Percentiles rank a stretch among this genome's conserved stretches.
Conservation (phyloP, 169 alveolate genomes). For the Miamiensis avidus region DNA sequence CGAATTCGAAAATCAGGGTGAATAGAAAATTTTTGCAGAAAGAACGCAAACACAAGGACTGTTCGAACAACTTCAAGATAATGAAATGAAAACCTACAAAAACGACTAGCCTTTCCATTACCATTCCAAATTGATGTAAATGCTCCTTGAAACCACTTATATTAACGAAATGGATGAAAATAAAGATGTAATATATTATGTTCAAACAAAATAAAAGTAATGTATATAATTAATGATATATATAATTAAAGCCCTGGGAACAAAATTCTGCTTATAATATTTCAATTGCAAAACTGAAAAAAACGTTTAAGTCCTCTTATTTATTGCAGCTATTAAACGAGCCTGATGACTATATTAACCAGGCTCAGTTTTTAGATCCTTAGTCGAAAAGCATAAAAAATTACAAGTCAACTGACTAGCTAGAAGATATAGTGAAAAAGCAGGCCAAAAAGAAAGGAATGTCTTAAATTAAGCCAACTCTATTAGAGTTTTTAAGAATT, state of each 20-base stretch:
- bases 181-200: constrained; percentile 42
- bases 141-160: constrained; percentile 1
- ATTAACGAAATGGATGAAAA: constrained; percentile 33
- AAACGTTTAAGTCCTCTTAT: constrained; percentile 20
- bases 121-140: not conserved
- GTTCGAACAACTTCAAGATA: too few relatives aligned
- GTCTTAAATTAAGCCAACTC: not conserved
- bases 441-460: constrained; percentile 9
- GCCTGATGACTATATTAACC: constrained; percentile 19
- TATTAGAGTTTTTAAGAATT: not conserved
- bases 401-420: not conserved
- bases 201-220: constrained; percentile 5
- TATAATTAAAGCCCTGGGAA: not conserved
- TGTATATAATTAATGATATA: constrained; percentile 2
- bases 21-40: too few relatives aligned
- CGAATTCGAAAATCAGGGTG: too few relatives aligned
- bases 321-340: constrained; percentile 17
- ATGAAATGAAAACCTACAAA: too few relatives aligned
- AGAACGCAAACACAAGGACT: too few relatives aligned
- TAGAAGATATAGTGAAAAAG: not conserved
- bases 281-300: constrained; percentile 40
- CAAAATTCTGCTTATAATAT: constrained; percentile 34
- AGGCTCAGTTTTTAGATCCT: not conserved
- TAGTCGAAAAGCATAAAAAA: not conserved
- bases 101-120: constrained; percentile 19